Conservation (phyloP, 768 basidiomycete species). For the Sporobolomyces phaffii region DNA sequence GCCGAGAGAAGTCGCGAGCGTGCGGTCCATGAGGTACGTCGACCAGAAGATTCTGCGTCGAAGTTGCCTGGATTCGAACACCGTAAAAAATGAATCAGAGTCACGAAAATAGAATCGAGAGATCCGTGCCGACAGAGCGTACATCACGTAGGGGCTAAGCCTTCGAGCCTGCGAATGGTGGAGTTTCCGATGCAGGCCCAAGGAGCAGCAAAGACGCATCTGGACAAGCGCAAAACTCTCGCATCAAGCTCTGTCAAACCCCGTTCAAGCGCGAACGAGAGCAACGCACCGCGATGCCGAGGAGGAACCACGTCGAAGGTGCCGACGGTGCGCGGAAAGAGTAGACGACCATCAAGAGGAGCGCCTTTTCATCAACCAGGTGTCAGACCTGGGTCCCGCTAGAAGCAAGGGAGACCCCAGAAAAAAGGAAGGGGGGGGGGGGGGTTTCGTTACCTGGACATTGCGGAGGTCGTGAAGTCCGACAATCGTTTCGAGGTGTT, state of each 20-base stretch:
- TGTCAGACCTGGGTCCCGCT: too few relatives aligned
- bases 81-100: too few relatives aligned
- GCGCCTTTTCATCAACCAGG: background rate
- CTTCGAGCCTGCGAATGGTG: background rate
- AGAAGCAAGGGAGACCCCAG: too few relatives aligned
- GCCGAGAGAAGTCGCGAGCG: slow-evolving; percentile 33
- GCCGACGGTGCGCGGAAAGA: slow-evolving; percentile 3
- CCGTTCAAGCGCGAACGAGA: too few relatives aligned
- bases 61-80: slow-evolving; percentile 32
- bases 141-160: slow-evolving; percentile 21
- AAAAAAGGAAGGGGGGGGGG: too few relatives aligned
- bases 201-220: slow-evolving; percentile 39
- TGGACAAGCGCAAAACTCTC: background rate
- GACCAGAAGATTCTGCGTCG: slow-evolving; percentile 44
- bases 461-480: slow-evolving; percentile 43
- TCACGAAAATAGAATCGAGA: too few relatives aligned
- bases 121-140: slow-evolving; percentile 13
- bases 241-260: background rate
- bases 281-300: slow-evolving; percentile 37
- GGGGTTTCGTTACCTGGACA: slow-evolving; percentile 40
- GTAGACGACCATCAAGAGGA: slow-evolving; percentile 40
- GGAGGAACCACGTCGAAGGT: slow-evolving; percentile 40
- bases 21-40: slow-evolving; percentile 39
- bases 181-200: slow-evolving; percentile 39
- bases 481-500: slow-evolving; percentile 42